Base-by-base conservation (phyloP, 2,329 filamentous ascomycete genomes). In the Didymella glomerata region DNA sequence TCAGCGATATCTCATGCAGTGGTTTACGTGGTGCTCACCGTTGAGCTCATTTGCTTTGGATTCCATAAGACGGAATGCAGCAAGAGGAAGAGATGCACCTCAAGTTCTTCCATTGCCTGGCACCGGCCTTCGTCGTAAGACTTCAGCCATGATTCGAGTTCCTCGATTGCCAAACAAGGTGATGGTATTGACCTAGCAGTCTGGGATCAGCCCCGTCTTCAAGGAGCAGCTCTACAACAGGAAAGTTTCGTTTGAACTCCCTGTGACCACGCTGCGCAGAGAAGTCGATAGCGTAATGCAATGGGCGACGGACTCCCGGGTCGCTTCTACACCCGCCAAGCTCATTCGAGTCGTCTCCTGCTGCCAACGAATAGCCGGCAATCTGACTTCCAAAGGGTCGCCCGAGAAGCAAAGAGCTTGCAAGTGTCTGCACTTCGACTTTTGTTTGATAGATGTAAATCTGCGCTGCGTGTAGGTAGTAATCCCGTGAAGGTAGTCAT, bases 321-420 rank as follows among this genome's bases (percentile, higher is more conserved):
- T 34, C 34, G 6, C 16, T 13, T 28, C 10, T 9, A 28, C 16
- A 32, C n/a, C 45, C 45, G n/a, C 45, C 45, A 10, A 47, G 45
- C 18, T 47, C 45, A 18, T 34, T 47, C 18, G 45, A n/a, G 13
- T 47, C 45, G 16, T 47, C 45, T 34, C 45, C 45, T 47, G 45
- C 28, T 20, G 27, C 28, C 18, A 47, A 10, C 25, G 45, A 14
- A 47, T 22, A 16, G 45, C 45, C 28, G 22, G 9, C 45, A 47
- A 16, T 34, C 18, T 47, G 7, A 34, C 18, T 11, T 34, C 45
- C 28, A 34, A 11, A 34, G 18, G 28, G 2, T 48, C 45, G 45
- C 7, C n/a, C 30, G 45, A 48, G 7, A 36, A 25, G 45, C 45
- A 48, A 13, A 25, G 24, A 7, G 24, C 25, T 13, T 45, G 41